Evolutionary conservation across 169 alveolate genomes (phyloP), one percentile per base, ranked within the genome.

Genomic region (Plasmodium coatneyi): DNA sequence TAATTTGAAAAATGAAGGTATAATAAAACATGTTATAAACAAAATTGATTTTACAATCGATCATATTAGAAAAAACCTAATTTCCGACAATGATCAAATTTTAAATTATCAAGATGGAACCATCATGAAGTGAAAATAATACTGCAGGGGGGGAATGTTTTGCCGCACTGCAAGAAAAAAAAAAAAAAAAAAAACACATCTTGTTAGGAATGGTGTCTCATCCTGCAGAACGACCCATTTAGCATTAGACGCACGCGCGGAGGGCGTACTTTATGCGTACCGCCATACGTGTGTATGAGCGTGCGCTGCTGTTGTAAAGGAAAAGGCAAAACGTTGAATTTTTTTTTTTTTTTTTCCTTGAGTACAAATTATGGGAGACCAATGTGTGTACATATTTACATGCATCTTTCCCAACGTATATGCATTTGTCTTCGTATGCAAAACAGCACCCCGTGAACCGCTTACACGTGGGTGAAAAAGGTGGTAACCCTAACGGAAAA

Each of bases 101-200:
- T 56, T 87, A 7, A 76, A 56, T 78, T 87, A 87, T 66, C 66
- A 32, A 78, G 90, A 87, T 78, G 93, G 93, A 79, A 78, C 93
- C 52, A 87, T 87, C 39, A 87, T 78, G 60, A 87, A 87, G 80
- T 87, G 71, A 87, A 54, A 72, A 5, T 39, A 39, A 22, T 46
- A 25, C 28, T n/a, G 16, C 3, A 60, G 34, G 16, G 76, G 76
- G 28, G 0, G 3, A 60, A 60, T 7, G 28, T 19, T 60, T 60
- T 60, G 16, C 10, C 76, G 34, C 76, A 60, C 16, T 60, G 28
- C 46, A 16, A 66, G 34, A 82, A 82, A 82, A 52, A 52, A 83
- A 70, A 32, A 80, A 41, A 49, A 43, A 16, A 19, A 19, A 80
- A 0, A 80, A 10, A 46, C 32, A 19, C 34, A 0, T 19, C 9